These are phyloP conservation scores for Diatrype stigma DNA, from an alignment of 2,329 filamentous ascomycete genomes.

Conservation along the genomic window DNA sequence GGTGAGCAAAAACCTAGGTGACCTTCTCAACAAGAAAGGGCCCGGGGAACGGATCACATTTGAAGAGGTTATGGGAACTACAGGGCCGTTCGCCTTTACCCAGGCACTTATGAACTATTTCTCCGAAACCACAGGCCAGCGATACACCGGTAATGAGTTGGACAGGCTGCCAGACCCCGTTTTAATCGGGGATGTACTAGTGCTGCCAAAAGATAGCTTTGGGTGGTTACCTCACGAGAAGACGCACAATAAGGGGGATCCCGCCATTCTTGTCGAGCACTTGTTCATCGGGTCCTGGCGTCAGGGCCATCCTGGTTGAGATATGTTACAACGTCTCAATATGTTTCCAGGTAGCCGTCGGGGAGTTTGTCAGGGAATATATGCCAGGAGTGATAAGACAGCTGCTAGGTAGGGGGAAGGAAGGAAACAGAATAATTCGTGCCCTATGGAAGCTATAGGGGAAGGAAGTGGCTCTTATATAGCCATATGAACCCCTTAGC, in stretches of 20 bases:
- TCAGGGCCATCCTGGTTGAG: constrained; percentile 11
- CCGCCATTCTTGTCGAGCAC: constrained; percentile 15
- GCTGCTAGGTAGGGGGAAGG: too few relatives aligned
- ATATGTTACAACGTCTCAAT: too few relatives aligned
- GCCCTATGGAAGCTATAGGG: too few relatives aligned
- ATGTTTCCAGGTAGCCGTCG: too few relatives aligned
- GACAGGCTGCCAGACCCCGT: constrained; percentile 22
- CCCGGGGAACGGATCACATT: constrained; percentile 14
- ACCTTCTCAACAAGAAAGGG: constrained; percentile 15
- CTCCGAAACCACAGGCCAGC: constrained; percentile 16
- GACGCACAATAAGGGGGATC: constrained; percentile 4
- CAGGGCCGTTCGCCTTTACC: constrained; percentile 28
- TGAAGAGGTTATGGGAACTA: constrained; percentile 28
- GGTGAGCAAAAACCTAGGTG: constrained; percentile 43
- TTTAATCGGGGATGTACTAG: constrained; percentile 29
- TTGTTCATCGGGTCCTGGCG: constrained; percentile 19
- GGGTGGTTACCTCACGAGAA: constrained; percentile 16
- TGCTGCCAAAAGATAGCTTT: constrained; percentile 26
- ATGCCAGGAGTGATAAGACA: too few relatives aligned
- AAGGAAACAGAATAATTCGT: too few relatives aligned
- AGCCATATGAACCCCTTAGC: too few relatives aligned
- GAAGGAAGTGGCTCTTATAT: too few relatives aligned
- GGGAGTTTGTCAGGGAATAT: too few relatives aligned
- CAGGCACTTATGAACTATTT: constrained; percentile 28
- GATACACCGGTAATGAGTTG: constrained; percentile 27